Evolutionary conservation across 2,329 filamentous ascomycete species (phyloP).

Genomic region (Corinectria fuckeliana): DNA sequence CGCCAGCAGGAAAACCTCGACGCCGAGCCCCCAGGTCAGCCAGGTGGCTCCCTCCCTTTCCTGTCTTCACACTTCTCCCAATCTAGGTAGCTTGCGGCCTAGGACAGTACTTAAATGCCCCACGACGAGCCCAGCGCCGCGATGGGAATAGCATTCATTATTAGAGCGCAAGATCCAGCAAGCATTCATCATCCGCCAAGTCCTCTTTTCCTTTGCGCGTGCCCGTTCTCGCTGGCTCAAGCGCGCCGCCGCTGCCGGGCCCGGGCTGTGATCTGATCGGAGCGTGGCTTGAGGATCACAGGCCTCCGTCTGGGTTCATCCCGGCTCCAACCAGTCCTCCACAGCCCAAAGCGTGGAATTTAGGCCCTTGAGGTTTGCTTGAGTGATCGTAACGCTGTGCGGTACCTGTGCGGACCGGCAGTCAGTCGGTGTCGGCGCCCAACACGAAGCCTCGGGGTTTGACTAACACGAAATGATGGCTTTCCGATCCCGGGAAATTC

Average conservation of each 20-base stretch:
- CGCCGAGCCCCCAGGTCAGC: constrained; percentile 1
- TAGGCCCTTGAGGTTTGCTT: background rate
- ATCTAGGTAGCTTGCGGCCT: background rate
- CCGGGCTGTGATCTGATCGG: constrained; percentile 37
- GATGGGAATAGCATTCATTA: constrained; percentile 28
- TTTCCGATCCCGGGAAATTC: background rate
- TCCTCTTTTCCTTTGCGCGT: background rate
- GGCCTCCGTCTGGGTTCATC: constrained; percentile 33
- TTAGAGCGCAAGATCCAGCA: background rate
- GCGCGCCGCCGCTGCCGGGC: constrained; percentile 8
- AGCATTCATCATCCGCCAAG: background rate
- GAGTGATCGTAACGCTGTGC: background rate
- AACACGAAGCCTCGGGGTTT: background rate
- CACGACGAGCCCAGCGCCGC: constrained; percentile 3
- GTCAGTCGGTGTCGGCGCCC: constrained; percentile 5
- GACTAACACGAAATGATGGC: background rate
- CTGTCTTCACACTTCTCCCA: background rate
- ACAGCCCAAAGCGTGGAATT: background rate
- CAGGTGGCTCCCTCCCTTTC: constrained; percentile 5
- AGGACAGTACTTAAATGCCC: constrained; percentile 2
- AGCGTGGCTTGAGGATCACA: constrained; percentile 40
- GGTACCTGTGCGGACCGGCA: background rate
- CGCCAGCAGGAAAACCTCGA: constrained; percentile 2
- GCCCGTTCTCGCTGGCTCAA: background rate
- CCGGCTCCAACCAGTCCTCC: constrained; percentile 12